A percentile compares a stretch with the other conserved stretches of the same genome.
phyloP scores from a whole-genome alignment of 441 rosid genomes.

The Breynia disticha region DNA sequence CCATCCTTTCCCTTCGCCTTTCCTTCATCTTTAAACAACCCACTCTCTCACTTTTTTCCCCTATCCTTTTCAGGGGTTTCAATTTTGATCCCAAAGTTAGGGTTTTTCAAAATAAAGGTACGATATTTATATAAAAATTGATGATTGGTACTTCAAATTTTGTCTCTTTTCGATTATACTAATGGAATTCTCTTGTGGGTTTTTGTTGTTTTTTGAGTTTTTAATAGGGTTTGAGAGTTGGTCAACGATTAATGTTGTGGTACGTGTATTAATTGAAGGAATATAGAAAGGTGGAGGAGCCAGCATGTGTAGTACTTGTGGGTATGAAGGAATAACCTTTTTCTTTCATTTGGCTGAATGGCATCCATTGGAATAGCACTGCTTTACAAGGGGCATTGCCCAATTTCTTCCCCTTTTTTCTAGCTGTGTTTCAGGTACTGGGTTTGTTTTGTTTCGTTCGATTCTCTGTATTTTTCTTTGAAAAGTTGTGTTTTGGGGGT shows the following conservation, averaged over 20 bases:
- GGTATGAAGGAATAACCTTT: slow-evolving; percentile 32
- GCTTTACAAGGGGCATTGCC: slow-evolving; percentile 34
- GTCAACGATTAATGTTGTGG: too few species aligned
- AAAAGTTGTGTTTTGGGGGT: too few species aligned
- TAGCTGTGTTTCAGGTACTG: slow-evolving; percentile 25
- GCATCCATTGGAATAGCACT: slow-evolving; percentile 72
- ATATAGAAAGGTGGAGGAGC: slow-evolving; percentile 30
- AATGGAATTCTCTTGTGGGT: too few species aligned
- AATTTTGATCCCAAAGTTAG: too few species aligned
- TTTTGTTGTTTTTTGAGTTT: background rate
- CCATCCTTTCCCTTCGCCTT: too few species aligned
- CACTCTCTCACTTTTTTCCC: too few species aligned
- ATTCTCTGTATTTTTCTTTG: background rate
- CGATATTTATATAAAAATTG: too few species aligned
- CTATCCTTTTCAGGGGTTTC: too few species aligned
- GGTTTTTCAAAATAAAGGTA: too few species aligned
- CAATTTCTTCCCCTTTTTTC: slow-evolving; percentile 16
- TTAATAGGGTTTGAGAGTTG: background rate
- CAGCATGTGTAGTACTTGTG: slow-evolving; percentile 42
- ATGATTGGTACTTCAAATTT: too few species aligned
- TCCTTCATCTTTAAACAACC: too few species aligned
- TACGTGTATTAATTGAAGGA: slow-evolving; percentile 11
- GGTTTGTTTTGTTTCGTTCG: background rate
- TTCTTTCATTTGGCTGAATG: slow-evolving; percentile 75
- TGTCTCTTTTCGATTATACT: too few species aligned